Percentiles rank a stretch among this genome's conserved stretches.
These are phyloP conservation scores for Pelargonium citronellum DNA, from an alignment of 441 rosid species.

Conservation along the genomic window DNA sequence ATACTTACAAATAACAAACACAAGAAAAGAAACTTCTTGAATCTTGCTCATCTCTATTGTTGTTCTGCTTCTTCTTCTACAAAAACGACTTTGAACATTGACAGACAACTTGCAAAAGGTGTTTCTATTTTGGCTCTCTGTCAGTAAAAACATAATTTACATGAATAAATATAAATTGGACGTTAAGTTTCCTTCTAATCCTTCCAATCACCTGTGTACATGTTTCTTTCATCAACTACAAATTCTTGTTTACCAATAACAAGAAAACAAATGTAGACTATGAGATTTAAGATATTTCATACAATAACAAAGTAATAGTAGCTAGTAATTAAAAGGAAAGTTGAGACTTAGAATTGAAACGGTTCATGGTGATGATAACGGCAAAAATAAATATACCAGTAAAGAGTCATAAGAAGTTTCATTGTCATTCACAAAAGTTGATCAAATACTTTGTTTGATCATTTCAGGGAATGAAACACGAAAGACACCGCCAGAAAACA, in stretches of 20 bases:
- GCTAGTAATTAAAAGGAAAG: no score
- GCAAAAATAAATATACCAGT: no score
- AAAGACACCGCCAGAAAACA: conserved; percentile 41
- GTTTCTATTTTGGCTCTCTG: no score
- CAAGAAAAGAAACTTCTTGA: neutral
- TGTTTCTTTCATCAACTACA: neutral
- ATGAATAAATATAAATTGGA: no score
- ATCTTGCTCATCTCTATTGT: neutral
- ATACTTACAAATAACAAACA: neutral
- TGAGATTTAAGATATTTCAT: no score
- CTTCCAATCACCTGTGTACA: neutral
- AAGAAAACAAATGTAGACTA: no score
- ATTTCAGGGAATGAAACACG: conserved; percentile 41
- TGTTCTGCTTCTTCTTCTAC: neutral
- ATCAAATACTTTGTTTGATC: conserved; percentile 10
- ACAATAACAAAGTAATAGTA: no score
- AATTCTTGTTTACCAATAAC: no score
- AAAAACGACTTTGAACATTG: no score
- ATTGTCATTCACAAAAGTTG: neutral
- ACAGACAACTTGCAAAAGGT: neutral
- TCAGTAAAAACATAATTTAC: no score
- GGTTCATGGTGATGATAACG: neutral
- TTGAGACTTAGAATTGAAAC: neutral
- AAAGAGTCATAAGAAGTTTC: neutral
- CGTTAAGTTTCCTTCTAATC: neutral